Percentiles rank a stretch among this genome's conserved stretches.
These are phyloP conservation scores for Cladorrhinum sp. DNA, from an alignment of 2,329 filamentous ascomycete species.

Conservation along the genomic window DNA sequence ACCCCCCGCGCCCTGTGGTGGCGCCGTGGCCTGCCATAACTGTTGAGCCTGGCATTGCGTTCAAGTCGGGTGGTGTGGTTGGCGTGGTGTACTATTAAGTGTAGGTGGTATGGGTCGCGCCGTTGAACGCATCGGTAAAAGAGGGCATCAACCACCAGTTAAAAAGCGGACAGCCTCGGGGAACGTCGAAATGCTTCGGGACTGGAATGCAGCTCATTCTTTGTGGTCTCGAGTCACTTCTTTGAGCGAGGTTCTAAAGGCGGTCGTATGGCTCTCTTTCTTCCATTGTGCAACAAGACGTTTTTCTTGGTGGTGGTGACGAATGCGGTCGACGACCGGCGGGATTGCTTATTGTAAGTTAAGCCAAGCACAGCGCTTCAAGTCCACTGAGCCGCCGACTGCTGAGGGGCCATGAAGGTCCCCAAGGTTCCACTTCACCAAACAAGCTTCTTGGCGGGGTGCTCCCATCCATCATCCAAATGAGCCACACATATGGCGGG, in stretches of 20 bases:
- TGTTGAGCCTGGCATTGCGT: conserved; percentile 26
- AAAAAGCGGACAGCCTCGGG: not conserved
- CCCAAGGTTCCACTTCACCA: not conserved
- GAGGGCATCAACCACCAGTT: not conserved
- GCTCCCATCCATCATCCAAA: not conserved
- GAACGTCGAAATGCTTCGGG: not conserved
- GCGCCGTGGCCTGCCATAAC: conserved; percentile 29
- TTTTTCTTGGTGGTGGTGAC: conserved; percentile 7
- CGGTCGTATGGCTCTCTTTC: not conserved
- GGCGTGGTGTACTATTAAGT: not conserved
- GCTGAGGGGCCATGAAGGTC: not conserved
- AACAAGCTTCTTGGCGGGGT: not conserved
- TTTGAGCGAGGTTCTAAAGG: not conserved
- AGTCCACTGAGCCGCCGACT: not conserved
- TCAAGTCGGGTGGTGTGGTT: not conserved
- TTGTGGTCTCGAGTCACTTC: not conserved
- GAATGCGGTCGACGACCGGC: conserved; percentile 12
- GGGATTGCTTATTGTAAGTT: not conserved
- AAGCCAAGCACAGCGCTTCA: not conserved
- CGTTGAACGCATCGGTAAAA: not conserved
- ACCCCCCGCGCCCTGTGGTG: conserved; percentile 11
- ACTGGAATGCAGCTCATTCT: conserved; percentile 9
- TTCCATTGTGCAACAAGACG: not conserved
- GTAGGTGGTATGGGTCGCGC: not conserved
- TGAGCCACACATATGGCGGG: not conserved